Percentiles rank a stretch among this genome's conserved stretches.
Evolutionary conservation across 2,329 filamentous ascomycete species (phyloP).

Genomic region (Helminthosporium solani): DNA sequence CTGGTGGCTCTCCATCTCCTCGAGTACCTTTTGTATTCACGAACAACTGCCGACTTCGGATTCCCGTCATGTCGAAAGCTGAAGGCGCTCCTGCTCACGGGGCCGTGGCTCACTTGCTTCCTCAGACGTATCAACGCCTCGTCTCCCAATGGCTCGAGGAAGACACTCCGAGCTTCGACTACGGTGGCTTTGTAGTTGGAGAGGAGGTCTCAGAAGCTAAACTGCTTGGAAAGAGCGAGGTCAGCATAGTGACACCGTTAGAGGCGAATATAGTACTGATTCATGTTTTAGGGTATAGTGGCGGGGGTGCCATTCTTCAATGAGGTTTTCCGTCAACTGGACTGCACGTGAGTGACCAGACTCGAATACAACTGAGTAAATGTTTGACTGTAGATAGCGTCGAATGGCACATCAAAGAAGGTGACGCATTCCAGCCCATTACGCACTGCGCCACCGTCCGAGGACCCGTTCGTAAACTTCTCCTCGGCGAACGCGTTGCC

Average conservation of each 20-base stretch:
- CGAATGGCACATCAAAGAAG: slow-evolving; percentile 82
- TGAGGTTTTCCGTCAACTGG: slow-evolving; percentile 86
- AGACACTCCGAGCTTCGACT: slow-evolving; percentile 95
- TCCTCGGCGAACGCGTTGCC: slow-evolving; percentile 91
- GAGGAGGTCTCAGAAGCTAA: slow-evolving; percentile 54
- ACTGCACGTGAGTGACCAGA: slow-evolving; percentile 63
- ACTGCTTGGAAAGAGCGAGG: slow-evolving; percentile 59
- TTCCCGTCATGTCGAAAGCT: slow-evolving; percentile 7
- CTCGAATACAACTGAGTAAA: not conserved
- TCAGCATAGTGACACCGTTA: slow-evolving; percentile 25
- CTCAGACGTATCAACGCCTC: slow-evolving; percentile 77
- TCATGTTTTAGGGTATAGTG: slow-evolving; percentile 63
- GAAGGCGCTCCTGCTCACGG: slow-evolving; percentile 60
- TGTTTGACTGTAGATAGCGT: slow-evolving; percentile 53
- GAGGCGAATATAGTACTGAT: not conserved
- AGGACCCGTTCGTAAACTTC: slow-evolving; percentile 77
- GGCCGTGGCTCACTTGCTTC: slow-evolving; percentile 71
- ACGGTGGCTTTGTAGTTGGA: slow-evolving; percentile 95
- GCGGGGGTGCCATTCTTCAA: slow-evolving; percentile 94
- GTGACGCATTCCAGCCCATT: slow-evolving; percentile 61
- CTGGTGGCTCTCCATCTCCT: not conserved
- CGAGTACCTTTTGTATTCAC: no score
- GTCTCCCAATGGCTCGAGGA: slow-evolving; percentile 88
- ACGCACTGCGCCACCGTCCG: slow-evolving; percentile 74
- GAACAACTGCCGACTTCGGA: no score